These are phyloP conservation scores for Fusarium incarnatum DNA, from an alignment of 2,329 filamentous ascomycete genomes.

Conservation along the genomic window DNA sequence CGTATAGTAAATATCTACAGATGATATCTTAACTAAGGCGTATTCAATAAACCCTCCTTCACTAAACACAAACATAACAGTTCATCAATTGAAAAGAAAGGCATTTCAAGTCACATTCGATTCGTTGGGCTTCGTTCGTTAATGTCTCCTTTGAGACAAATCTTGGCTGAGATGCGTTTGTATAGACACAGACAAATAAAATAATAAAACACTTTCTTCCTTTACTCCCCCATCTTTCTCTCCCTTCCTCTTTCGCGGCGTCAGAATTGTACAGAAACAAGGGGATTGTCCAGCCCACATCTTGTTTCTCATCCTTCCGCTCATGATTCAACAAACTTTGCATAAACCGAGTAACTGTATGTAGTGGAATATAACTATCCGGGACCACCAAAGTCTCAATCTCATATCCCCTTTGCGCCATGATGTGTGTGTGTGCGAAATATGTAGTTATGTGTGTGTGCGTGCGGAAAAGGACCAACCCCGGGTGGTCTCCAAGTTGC, in stretches of 20 bases:
- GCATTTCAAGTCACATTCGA: conserved; percentile 18
- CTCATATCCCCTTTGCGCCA: conserved; percentile 43
- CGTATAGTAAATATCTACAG: conserved; percentile 3
- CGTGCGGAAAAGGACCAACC: conserved; percentile 33
- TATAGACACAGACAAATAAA: conserved; percentile 45
- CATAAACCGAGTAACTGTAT: conserved; percentile 41
- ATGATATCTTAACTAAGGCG: not conserved
- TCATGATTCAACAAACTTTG: conserved; percentile 40
- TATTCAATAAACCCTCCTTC: conserved; percentile 2
- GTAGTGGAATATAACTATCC: conserved; percentile 44
- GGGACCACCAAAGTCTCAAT: conserved; percentile 43
- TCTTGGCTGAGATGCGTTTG: conserved; percentile 43
- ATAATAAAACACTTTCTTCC: conserved; percentile 28
- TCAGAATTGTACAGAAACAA: conserved; percentile 21
- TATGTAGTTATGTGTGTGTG: conserved; percentile 27
- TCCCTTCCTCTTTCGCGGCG: conserved; percentile 25
- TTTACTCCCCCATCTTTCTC: not conserved
- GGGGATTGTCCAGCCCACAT: conserved; percentile 37
- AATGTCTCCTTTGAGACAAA: conserved; percentile 43
- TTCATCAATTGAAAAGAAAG: conserved; percentile 16
- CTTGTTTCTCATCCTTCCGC: conserved; percentile 27
- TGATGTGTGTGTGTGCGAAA: conserved; percentile 37
- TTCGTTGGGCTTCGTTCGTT: conserved; percentile 41
- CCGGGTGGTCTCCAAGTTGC: conserved; percentile 37
- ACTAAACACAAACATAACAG: conserved; percentile 20